These are phyloP conservation scores for Logfia minima DNA, from an alignment of 129 eudicot species.

Conservation along the genomic window DNA sequence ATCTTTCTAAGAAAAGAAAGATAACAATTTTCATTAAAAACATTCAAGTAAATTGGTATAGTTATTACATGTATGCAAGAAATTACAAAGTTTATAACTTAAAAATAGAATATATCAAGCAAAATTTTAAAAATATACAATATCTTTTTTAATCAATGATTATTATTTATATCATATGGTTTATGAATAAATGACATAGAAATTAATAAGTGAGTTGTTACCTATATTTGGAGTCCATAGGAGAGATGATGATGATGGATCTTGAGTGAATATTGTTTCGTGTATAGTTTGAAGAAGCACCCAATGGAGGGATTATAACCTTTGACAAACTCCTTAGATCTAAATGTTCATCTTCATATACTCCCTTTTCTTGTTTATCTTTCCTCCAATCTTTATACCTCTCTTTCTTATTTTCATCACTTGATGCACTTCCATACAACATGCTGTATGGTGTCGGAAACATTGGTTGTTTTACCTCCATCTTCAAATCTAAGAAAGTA, in stretches of 20 bases:
- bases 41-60: conserved; percentile 2
- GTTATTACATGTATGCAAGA: neutral
- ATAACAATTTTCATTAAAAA: conserved; percentile 5
- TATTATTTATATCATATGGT: neutral
- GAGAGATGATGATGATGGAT: conserved; percentile 52
- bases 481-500: conserved; percentile 20
- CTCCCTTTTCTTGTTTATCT: conserved; percentile 26
- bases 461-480: conserved; percentile 30
- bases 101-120: neutral
- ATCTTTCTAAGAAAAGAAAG: conserved; percentile 3
- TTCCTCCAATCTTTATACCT: conserved; percentile 19
- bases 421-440: conserved; percentile 17
- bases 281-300: conserved; percentile 44
- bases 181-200: neutral
- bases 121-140: no score
- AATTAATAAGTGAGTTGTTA: neutral
- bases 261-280: conserved; percentile 32
- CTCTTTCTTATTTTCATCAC: conserved; percentile 9
- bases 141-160: neutral
- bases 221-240: conserved; percentile 76
- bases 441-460: conserved; percentile 13
- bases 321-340: conserved; percentile 64
- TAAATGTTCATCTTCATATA: conserved; percentile 26
- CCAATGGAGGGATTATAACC: conserved; percentile 78
- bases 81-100: neutral